Percentiles rank a stretch among this genome's conserved stretches.
These are phyloP conservation scores for Flaveria sonorensis DNA, from an alignment of 129 eudicot species.

Conservation along the genomic window DNA sequence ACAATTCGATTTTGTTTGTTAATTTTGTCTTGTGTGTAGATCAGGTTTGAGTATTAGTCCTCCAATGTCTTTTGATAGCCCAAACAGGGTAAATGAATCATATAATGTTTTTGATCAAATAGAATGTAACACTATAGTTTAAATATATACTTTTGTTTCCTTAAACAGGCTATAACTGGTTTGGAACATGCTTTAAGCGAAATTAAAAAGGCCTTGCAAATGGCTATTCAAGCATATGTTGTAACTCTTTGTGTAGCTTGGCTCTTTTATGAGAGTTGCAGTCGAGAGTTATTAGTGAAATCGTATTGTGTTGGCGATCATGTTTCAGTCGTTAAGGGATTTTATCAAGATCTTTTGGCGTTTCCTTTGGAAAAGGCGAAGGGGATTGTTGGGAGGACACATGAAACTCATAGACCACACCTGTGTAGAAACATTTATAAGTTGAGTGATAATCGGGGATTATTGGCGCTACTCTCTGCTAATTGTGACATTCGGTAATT, in stretches of 20 bases:
- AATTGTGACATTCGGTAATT: too few species aligned
- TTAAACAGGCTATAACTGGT: background rate
- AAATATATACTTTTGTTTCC: background rate
- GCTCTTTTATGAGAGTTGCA: background rate
- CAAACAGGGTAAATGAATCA: background rate
- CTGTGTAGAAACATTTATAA: conserved; percentile 9
- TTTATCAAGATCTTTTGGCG: background rate
- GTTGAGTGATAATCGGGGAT: background rate
- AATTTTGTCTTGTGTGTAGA: background rate
- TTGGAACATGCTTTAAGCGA: background rate
- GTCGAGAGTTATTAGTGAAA: background rate
- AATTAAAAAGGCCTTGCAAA: background rate
- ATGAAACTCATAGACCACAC: background rate
- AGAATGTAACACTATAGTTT: background rate
- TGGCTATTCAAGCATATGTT: background rate
- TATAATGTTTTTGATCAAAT: background rate
- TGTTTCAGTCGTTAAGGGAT: background rate
- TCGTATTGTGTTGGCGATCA: background rate
- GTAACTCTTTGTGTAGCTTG: conserved; percentile 22
- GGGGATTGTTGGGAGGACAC: conserved; percentile 14
- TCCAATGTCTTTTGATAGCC: background rate
- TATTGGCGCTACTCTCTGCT: background rate
- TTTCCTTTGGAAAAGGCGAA: conserved; percentile 14
- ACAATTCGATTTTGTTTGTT: background rate
- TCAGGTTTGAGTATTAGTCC: background rate